These are phyloP conservation scores for Sungouiozyma ichnusensis DNA, from an alignment of 805 yeast genomes.

Conservation along the genomic window DNA sequence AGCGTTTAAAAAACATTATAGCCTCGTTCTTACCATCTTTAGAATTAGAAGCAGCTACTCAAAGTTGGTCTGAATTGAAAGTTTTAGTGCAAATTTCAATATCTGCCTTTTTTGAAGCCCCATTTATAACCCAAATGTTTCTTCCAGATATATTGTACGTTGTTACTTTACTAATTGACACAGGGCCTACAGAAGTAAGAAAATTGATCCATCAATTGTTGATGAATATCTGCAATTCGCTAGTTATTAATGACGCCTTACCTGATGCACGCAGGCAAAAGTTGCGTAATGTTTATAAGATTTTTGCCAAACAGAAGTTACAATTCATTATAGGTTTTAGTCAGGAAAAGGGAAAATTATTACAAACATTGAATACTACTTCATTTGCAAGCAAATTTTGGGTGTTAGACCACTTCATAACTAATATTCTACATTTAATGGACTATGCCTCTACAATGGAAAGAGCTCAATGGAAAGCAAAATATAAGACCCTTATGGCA, in stretches of 20 bases:
- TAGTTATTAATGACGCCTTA: constrained; percentile 46
- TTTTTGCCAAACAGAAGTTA: constrained; percentile 48
- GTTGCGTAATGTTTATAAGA: constrained; percentile 36
- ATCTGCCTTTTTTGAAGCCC: constrained; percentile 61
- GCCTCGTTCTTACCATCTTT: constrained; percentile 37
- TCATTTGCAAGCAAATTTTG: constrained; percentile 32
- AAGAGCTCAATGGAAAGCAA: constrained; percentile 45
- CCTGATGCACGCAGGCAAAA: constrained; percentile 30
- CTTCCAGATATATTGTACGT: constrained; percentile 64
- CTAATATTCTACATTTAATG: constrained; percentile 42
- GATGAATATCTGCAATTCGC: constrained; percentile 60
- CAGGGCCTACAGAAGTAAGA: constrained; percentile 47
- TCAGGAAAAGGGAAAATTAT: constrained; percentile 36
- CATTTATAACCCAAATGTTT: constrained; percentile 48
- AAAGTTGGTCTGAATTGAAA: constrained; percentile 59
- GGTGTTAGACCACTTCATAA: constrained; percentile 50
- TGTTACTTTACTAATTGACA: constrained; percentile 46
- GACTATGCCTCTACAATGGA: constrained; percentile 37
- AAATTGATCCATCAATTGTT: constrained; percentile 48
- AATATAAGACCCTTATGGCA: constrained; percentile 55
- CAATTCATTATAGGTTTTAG: constrained; percentile 62
- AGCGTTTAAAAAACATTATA: constrained; percentile 45
- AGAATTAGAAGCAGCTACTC: constrained; percentile 34
- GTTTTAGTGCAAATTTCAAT: constrained; percentile 56
- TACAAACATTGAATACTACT: constrained; percentile 27